Conservation (phyloP, 768 basidiomycete genomes). For the Leucocoprinus sp. region DNA sequence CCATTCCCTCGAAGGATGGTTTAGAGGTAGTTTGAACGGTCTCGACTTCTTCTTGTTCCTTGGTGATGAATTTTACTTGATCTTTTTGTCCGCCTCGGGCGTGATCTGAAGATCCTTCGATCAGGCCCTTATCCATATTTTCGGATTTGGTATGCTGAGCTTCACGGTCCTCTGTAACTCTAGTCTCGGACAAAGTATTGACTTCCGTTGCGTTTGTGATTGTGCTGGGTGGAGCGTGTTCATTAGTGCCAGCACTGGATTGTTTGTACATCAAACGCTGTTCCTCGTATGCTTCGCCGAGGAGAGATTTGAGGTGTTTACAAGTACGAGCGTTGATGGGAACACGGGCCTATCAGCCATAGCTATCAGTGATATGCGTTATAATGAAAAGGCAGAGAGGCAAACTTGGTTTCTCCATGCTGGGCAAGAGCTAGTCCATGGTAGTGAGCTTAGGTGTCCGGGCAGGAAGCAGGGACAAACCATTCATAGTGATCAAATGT, state of each 20-base stretch:
- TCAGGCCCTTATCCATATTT: background rate
- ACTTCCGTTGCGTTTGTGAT: too few species aligned
- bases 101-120: too few species aligned
- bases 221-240: background rate
- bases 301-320: slow-evolving; percentile 32
- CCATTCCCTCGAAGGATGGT: background rate
- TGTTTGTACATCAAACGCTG: background rate
- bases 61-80: background rate
- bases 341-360: background rate
- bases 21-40: background rate
- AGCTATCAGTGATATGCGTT: background rate
- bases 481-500: slow-evolving; percentile 36
- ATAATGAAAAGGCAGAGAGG: background rate
- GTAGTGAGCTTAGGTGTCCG: background rate
- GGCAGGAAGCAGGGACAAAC: slow-evolving; percentile 10
- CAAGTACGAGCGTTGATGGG: slow-evolving; percentile 36
- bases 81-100: background rate
- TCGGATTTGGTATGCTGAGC: background rate
- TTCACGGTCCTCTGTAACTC: background rate
- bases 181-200: slow-evolving; percentile 1
- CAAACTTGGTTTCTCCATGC: slow-evolving; percentile 16
- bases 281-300: slow-evolving; percentile 34
- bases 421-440: background rate
- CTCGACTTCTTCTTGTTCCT: background rate
- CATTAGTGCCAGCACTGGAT: background rate